phyloP scores from a whole-genome alignment of 306 rosid genomes.

The Vigna trinervia region DNA sequence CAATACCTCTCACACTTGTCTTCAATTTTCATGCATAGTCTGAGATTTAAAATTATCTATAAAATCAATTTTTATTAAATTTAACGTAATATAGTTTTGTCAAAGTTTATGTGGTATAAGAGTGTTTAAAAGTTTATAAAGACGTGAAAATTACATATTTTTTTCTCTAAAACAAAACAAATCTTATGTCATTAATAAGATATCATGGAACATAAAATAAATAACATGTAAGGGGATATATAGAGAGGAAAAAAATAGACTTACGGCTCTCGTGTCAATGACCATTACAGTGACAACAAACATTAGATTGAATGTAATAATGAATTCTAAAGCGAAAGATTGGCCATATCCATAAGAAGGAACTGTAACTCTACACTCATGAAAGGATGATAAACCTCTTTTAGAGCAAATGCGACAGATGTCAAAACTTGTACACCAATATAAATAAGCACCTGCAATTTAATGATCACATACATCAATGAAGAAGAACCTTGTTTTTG shows the following conservation, averaged over 20 bases:
- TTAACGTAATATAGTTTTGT: too few species aligned
- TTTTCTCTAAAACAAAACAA: too few species aligned
- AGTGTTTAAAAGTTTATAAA: too few species aligned
- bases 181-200: too few species aligned
- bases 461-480: background rate
- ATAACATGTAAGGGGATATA: too few species aligned
- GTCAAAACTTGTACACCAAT: conserved; percentile 78
- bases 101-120: too few species aligned
- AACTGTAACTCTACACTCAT: conserved; percentile 82
- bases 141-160: too few species aligned
- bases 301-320: conserved; percentile 88
- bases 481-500: background rate
- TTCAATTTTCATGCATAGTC: too few species aligned
- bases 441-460: conserved; percentile 68
- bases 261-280: conserved; percentile 85
- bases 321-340: conserved; percentile 82
- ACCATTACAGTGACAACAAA: conserved; percentile 90
- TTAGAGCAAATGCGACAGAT: conserved; percentile 72
- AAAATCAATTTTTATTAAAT: too few species aligned
- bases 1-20: background rate
- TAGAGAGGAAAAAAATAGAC: conserved; percentile 25
- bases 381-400: conserved; percentile 28
- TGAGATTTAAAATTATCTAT: too few species aligned
- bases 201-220: background rate
- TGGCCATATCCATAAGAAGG: conserved; percentile 72